Conservation (phyloP, 176 grass and related monocot species). For the Zizania latifolia region DNA sequence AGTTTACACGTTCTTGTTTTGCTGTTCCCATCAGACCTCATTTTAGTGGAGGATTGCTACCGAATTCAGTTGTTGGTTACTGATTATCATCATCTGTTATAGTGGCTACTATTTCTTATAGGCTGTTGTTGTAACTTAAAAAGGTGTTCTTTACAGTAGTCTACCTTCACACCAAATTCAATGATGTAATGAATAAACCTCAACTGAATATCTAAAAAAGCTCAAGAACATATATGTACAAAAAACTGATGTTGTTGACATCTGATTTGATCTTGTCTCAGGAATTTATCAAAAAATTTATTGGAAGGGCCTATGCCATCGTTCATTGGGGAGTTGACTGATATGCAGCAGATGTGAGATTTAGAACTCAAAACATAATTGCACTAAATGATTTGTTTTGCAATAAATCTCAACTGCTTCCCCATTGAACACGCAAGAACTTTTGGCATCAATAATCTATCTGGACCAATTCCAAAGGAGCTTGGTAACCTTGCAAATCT, state of each 20-base stretch:
- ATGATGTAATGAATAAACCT: not conserved
- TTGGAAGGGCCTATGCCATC: conserved; percentile 67
- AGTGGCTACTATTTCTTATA: not conserved
- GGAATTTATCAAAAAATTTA: conserved; percentile 52
- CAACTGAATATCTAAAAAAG: too few relatives aligned
- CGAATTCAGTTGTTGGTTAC: not conserved
- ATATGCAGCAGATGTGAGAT: conserved; percentile 69
- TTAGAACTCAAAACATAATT: not conserved
- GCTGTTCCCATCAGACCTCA: not conserved
- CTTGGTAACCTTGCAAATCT: conserved; percentile 66
- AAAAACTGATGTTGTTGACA: not conserved
- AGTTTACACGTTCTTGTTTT: not conserved
- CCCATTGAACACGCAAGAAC: conserved; percentile 32
- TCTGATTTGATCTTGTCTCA: conserved; percentile 33
- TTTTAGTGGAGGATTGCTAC: not conserved
- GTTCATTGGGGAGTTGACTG: conserved; percentile 55
- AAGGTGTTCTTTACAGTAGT: not conserved
- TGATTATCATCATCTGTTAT: not conserved
- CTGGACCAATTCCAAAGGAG: conserved; percentile 76
- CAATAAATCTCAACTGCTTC: not conserved
- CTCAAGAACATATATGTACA: not conserved
- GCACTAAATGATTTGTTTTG: not conserved
- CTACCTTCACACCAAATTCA: not conserved
- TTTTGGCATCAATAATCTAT: conserved; percentile 69
- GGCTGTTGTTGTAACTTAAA: not conserved